A percentile compares a stretch with the other conserved stretches of the same genome.
phyloP scores from a whole-genome alignment of 306 rosid species.

The Cyclanthera cordifolia region DNA sequence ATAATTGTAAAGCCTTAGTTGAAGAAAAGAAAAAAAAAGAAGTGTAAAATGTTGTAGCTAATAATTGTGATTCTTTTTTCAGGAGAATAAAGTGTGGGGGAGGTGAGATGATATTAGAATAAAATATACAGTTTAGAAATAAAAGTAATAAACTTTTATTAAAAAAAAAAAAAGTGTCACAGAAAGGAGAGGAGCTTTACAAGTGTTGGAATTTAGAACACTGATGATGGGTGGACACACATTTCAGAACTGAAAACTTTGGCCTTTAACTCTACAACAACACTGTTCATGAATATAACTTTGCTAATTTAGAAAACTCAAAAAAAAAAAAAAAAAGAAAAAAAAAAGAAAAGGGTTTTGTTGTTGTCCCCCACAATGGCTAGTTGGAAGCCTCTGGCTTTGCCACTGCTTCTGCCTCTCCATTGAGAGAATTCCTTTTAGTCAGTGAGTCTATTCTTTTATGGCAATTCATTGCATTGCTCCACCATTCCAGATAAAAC shows the following conservation, averaged over 20 bases:
- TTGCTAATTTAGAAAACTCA: constrained; percentile 14
- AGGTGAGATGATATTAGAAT: neutral
- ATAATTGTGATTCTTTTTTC: neutral
- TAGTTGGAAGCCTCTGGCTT: too few species aligned
- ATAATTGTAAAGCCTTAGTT: neutral
- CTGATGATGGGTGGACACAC: neutral
- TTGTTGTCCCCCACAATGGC: too few species aligned
- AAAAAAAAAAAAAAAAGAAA: too few species aligned
- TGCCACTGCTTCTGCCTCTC: too few species aligned
- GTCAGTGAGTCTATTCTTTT: too few species aligned
- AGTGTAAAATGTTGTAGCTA: neutral
- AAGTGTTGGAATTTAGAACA: constrained; percentile 10
- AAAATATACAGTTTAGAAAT: neutral
- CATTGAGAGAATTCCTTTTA: too few species aligned
- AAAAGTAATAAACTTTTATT: neutral
- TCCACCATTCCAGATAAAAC: too few species aligned
- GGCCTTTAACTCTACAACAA: constrained; percentile 3
- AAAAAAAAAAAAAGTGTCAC: neutral
- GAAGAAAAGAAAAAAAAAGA: neutral
- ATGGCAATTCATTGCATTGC: too few species aligned
- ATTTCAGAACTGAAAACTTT: neutral
- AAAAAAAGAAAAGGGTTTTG: too few species aligned
- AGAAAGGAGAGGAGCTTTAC: constrained; percentile 13
- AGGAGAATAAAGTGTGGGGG: neutral
- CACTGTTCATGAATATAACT: constrained; percentile 23